A percentile compares a stretch with the other conserved stretches of the same genome.
Conservation (phyloP, 306 rosid genomes). For the Vicia villosa region DNA sequence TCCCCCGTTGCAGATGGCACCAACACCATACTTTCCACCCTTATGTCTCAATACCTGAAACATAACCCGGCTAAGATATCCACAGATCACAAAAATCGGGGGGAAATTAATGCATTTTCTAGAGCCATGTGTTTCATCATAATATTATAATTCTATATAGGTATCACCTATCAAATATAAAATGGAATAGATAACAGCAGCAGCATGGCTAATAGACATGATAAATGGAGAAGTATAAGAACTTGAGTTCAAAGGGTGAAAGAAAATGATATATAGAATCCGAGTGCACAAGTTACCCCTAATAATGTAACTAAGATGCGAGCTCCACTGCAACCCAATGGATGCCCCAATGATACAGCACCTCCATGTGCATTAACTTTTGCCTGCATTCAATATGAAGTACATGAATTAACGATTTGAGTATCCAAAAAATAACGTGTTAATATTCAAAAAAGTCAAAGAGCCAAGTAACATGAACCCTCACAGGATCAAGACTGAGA, state of each 20-base stretch:
- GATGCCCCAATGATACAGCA: conserved; percentile 95
- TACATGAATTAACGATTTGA: conserved; percentile 17
- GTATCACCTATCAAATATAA: too few species aligned
- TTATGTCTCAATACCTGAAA: conserved; percentile 77
- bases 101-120: not conserved
- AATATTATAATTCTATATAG: too few species aligned
- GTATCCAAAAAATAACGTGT: conserved; percentile 19
- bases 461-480: conserved; percentile 41
- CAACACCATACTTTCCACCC: conserved; percentile 85
- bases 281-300: conserved; percentile 63
- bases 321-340: conserved; percentile 97
- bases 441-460: not conserved
- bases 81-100: not conserved
- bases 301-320: conserved; percentile 84
- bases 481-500: conserved; percentile 84
- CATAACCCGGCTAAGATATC: conserved; percentile 35
- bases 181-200: conserved; percentile 1
- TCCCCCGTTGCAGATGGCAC: conserved; percentile 87
- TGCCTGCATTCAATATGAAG: conserved; percentile 59
- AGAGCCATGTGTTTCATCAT: conserved; percentile 17
- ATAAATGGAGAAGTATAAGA: conserved; percentile 6
- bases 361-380: conserved; percentile 85
- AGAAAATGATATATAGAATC: conserved; percentile 23
- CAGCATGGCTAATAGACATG: not conserved
- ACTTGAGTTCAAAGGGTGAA: conserved; percentile 1